phyloP scores from a whole-genome alignment of 2,329 filamentous ascomycete species.

The Drechslera avenae region DNA sequence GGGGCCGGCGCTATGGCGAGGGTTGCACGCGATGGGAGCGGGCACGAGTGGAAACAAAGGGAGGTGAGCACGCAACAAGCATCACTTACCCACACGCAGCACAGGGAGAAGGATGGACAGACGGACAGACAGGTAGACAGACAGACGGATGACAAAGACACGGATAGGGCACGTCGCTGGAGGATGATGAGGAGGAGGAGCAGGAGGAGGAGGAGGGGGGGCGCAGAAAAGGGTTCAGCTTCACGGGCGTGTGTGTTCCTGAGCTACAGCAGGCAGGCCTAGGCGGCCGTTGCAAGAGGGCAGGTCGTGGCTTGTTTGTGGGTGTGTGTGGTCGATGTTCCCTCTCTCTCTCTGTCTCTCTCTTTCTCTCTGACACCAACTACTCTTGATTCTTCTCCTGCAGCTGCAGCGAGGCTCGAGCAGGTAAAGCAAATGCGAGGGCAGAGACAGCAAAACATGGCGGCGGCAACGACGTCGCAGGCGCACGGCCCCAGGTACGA shows the following conservation, averaged over 20 bases:
- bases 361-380: neutral
- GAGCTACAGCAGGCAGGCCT: slow-evolving; percentile 17
- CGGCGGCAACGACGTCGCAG: slow-evolving; percentile 25
- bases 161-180: slow-evolving; percentile 1
- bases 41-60: slow-evolving; percentile 42
- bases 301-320: neutral
- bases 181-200: too few species aligned
- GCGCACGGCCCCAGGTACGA: slow-evolving; percentile 27
- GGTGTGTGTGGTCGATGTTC: neutral
- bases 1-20: slow-evolving; percentile 37
- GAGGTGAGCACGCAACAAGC: slow-evolving; percentile 28
- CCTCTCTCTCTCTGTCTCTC: too few species aligned
- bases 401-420: slow-evolving; percentile 14
- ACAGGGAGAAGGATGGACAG: slow-evolving; percentile 8
- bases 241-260: slow-evolving; percentile 26
- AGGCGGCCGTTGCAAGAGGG: slow-evolving; percentile 25
- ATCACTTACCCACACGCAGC: slow-evolving; percentile 35
- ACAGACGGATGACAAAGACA: slow-evolving; percentile 25
- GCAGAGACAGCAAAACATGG: slow-evolving; percentile 21
- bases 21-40: slow-evolving; percentile 44
- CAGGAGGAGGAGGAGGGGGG: slow-evolving; percentile 17
- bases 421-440: neutral
- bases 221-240: slow-evolving; percentile 30
- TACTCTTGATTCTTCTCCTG: neutral
- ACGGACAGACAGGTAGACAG: slow-evolving; percentile 8